Conservation (phyloP, 768 basidiomycete genomes). For the Lanmaoa pseudosensibilis region DNA sequence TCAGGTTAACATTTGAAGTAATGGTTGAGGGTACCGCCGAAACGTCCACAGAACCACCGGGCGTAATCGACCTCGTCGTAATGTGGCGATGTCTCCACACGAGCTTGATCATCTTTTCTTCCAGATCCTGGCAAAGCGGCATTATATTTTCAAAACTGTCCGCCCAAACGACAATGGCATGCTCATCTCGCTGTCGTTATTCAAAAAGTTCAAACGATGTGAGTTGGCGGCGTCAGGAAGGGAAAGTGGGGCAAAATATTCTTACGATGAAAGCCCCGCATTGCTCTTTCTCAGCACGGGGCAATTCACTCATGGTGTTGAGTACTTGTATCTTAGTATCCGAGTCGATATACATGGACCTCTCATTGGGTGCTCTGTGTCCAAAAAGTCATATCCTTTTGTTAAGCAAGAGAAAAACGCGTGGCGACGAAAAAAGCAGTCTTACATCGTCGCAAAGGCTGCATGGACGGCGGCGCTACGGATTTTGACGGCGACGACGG, state of each 20-base stretch:
- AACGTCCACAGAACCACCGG: slow-evolving; percentile 30
- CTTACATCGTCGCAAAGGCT: slow-evolving; percentile 67
- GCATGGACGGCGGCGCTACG: slow-evolving; percentile 81
- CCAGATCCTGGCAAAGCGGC: slow-evolving; percentile 65
- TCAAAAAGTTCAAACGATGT: background rate
- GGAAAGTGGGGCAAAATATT: background rate
- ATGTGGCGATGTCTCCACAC: slow-evolving; percentile 61
- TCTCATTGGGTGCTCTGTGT: slow-evolving; percentile 50
- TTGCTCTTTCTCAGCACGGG: slow-evolving; percentile 86
- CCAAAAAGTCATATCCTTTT: background rate
- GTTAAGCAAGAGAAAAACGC: background rate
- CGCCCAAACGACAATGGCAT: slow-evolving; percentile 79
- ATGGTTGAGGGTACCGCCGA: slow-evolving; percentile 47
- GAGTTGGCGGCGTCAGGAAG: background rate
- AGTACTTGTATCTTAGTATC: slow-evolving; percentile 88
- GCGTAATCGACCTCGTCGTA: slow-evolving; percentile 12
- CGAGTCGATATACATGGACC: slow-evolving; percentile 65
- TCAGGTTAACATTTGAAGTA: slow-evolving; percentile 54
- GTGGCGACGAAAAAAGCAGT: slow-evolving; percentile 1
- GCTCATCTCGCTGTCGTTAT: slow-evolving; percentile 66
- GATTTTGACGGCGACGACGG: slow-evolving; percentile 79
- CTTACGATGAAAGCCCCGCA: slow-evolving; percentile 85
- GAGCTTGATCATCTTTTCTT: slow-evolving; percentile 76
- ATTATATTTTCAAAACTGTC: slow-evolving; percentile 81
- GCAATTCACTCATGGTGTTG: slow-evolving; percentile 63